Evolutionary conservation across 176 grass and related monocot genomes (phyloP).

Genomic region (Ananas comosus): DNA sequence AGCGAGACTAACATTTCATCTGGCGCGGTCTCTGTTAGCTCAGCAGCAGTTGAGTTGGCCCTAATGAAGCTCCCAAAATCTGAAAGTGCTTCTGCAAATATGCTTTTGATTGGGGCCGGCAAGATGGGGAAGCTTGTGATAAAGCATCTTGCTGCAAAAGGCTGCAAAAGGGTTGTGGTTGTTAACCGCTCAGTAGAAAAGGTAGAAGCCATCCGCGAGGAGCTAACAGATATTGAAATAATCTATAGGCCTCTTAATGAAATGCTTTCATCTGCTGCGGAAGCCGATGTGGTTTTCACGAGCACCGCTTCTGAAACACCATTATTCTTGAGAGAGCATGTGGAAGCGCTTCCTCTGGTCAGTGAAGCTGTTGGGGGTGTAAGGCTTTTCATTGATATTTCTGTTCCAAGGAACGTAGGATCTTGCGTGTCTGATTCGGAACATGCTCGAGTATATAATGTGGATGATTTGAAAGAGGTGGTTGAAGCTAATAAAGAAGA

Average conservation of each 20-base stretch:
- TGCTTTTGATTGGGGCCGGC: constrained; percentile 76
- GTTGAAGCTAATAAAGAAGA: constrained; percentile 91
- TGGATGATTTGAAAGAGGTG: constrained; percentile 86
- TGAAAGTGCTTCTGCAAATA: constrained; percentile 43
- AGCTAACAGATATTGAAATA: constrained; percentile 75
- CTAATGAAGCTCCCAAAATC: constrained; percentile 78
- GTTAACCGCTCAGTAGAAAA: constrained; percentile 84
- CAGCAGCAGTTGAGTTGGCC: constrained; percentile 80
- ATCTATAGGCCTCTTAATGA: constrained; percentile 65
- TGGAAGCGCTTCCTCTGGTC: constrained; percentile 35
- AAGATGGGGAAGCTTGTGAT: constrained; percentile 91
- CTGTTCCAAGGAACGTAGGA: constrained; percentile 71
- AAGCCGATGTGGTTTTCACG: constrained; percentile 66
- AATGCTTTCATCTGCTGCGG: constrained; percentile 59
- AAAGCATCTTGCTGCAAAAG: constrained; percentile 80
- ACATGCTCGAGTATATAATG: constrained; percentile 47
- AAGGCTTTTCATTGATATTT: constrained; percentile 74
- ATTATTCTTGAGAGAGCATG: constrained; percentile 57
- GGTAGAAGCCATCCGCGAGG: constrained; percentile 56
- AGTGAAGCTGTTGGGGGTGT: constrained; percentile 41
- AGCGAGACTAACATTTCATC: constrained; percentile 77
- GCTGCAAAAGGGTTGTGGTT: constrained; percentile 75
- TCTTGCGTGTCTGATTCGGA: constrained; percentile 46
- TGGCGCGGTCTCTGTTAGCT: constrained; percentile 90
- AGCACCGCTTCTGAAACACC: constrained; percentile 76